Conservation (phyloP, 2,329 filamentous ascomycete genomes). For the Cercospora sp. region DNA sequence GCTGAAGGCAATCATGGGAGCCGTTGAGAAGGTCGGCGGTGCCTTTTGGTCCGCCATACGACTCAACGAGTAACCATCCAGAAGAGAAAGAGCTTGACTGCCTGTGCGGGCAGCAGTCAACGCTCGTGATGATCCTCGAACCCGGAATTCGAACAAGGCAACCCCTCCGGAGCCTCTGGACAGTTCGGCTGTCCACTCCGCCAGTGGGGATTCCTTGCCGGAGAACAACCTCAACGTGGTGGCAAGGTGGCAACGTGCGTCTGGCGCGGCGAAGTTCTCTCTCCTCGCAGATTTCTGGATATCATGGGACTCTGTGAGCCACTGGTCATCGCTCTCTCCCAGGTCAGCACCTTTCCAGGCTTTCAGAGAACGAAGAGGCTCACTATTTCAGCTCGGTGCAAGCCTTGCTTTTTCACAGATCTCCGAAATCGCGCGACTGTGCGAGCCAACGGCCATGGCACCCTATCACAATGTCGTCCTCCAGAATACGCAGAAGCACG, state of each 20-base stretch:
- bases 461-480: neutral
- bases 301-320: neutral
- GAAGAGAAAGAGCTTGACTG: neutral
- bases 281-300: neutral
- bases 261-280: neutral
- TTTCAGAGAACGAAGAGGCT: neutral
- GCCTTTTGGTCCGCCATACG: neutral
- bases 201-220: neutral
- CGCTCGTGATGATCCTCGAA: neutral
- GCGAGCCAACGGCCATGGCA: neutral
- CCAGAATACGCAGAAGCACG: neutral
- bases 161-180: neutral
- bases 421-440: neutral
- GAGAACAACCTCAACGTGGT: neutral
- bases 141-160: neutral
- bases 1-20: neutral
- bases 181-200: neutral
- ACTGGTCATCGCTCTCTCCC: neutral
- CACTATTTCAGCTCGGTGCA: neutral
- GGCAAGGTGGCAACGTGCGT: neutral
- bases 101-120: neutral
- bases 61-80: neutral
- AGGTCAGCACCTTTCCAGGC: neutral
- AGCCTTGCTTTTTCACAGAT: neutral
- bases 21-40: too few species aligned